Evolutionary conservation across 257 asterid genomes (phyloP).

Genomic region (Eucommia ulmoides): DNA sequence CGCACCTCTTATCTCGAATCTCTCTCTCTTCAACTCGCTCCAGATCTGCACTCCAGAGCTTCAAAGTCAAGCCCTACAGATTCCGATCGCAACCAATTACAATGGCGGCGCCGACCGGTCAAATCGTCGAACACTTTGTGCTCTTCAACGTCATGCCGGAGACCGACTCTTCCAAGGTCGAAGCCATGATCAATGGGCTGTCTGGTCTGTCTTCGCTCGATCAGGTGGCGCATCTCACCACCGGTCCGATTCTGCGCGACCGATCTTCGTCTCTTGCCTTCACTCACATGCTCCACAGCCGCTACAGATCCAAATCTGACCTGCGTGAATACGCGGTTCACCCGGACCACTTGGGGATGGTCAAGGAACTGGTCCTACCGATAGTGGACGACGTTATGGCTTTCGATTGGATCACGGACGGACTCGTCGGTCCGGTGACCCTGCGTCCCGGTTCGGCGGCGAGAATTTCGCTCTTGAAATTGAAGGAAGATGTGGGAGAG

Average conservation of each 20-base stretch:
- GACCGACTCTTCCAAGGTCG: slow-evolving; percentile 40
- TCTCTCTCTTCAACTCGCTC: no score
- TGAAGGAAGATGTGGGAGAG: slow-evolving; percentile 44
- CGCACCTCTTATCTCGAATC: no score
- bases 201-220: slow-evolving; percentile 45
- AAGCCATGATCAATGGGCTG: slow-evolving; percentile 63
- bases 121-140: slow-evolving; percentile 75
- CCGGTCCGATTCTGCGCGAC: slow-evolving; percentile 55
- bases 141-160: slow-evolving; percentile 58
- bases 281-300: slow-evolving; percentile 89
- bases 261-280: slow-evolving; percentile 47
- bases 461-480: slow-evolving; percentile 38
- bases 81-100: no score
- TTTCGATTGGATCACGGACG: slow-evolving; percentile 46
- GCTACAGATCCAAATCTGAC: slow-evolving; percentile 54
- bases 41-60: no score
- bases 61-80: no score
- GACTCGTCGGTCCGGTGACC: slow-evolving; percentile 15
- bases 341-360: slow-evolving; percentile 50
- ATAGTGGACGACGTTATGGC: slow-evolving; percentile 59
- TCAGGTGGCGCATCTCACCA: slow-evolving; percentile 59
- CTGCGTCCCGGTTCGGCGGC: slow-evolving; percentile 39
- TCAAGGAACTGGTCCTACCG: slow-evolving; percentile 29
- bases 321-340: slow-evolving; percentile 43
- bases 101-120: slow-evolving; percentile 14